These are phyloP conservation scores for Plantago elongata DNA, from an alignment of 257 asterid genomes.

Conservation along the genomic window DNA sequence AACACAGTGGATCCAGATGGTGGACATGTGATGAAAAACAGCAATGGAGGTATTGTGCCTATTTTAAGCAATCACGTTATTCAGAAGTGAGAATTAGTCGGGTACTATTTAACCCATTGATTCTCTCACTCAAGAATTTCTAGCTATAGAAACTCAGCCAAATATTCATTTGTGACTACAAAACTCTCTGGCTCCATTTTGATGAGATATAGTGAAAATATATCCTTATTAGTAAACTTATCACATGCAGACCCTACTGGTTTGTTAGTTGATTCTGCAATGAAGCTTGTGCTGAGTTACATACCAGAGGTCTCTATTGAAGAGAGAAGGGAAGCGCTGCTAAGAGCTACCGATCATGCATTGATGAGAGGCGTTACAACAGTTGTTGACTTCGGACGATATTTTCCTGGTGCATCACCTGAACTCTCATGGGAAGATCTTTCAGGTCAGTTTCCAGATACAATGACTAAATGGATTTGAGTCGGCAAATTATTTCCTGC, in stretches of 20 bases:
- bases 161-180: not conserved
- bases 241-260: slow-evolving; percentile 83
- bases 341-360: slow-evolving; percentile 71
- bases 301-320: slow-evolving; percentile 67
- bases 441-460: slow-evolving; percentile 47
- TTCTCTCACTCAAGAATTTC: not conserved
- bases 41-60: slow-evolving; percentile 50
- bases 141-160: slow-evolving; percentile 15
- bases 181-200: slow-evolving; percentile 9
- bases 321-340: slow-evolving; percentile 81
- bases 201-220: not conserved
- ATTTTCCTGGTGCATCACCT: slow-evolving; percentile 69
- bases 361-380: slow-evolving; percentile 85
- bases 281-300: slow-evolving; percentile 65
- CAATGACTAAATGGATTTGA: slow-evolving; percentile 11
- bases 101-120: too few relatives aligned
- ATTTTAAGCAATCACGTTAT: not conserved
- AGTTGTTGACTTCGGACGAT: slow-evolving; percentile 84
- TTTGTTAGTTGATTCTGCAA: slow-evolving; percentile 84
- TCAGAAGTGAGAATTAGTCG: too few relatives aligned
- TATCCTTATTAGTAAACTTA: slow-evolving; percentile 1
- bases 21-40: slow-evolving; percentile 62
- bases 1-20: slow-evolving; percentile 61
- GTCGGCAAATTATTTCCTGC: slow-evolving; percentile 8
- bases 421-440: slow-evolving; percentile 88